Conservation (phyloP, 345 rosid genomes). For the Firmiana major region DNA sequence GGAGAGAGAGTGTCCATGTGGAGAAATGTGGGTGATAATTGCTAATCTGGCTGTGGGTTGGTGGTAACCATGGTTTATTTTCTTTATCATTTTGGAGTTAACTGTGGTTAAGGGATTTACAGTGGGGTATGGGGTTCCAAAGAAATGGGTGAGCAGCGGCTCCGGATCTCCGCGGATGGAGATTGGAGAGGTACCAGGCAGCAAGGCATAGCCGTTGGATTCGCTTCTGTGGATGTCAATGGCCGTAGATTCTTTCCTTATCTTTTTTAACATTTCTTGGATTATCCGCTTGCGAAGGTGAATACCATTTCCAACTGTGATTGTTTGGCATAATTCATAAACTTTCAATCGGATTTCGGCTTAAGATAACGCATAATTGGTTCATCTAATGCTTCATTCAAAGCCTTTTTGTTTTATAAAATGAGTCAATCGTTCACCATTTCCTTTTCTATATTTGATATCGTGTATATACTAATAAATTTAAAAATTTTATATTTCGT, state of each 20-base stretch:
- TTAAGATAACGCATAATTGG: too few species aligned
- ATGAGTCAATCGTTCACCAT: too few species aligned
- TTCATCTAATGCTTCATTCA: too few species aligned
- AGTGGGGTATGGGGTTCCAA: constrained; percentile 33
- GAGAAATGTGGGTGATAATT: not conserved
- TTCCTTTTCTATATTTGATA: too few species aligned
- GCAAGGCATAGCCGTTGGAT: constrained; percentile 36
- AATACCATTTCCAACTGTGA: not conserved
- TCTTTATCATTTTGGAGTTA: not conserved
- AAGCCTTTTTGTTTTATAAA: too few species aligned
- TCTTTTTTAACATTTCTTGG: not conserved
- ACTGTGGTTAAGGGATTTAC: not conserved
- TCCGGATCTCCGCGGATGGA: constrained; percentile 59
- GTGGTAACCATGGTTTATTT: constrained; percentile 16
- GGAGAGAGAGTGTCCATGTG: constrained; percentile 3
- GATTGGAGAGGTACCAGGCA: constrained; percentile 9
- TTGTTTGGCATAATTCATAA: not conserved
- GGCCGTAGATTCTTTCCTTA: not conserved
- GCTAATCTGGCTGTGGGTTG: not conserved
- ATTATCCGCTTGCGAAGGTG: not conserved
- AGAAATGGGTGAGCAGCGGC: constrained; percentile 45
- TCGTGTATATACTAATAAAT: too few species aligned
- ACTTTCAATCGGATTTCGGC: not conserved
- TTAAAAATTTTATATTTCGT: too few species aligned
- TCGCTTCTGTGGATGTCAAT: not conserved